phyloP scores from a whole-genome alignment of 345 rosid genomes.

The Carallia pectinifolia region DNA sequence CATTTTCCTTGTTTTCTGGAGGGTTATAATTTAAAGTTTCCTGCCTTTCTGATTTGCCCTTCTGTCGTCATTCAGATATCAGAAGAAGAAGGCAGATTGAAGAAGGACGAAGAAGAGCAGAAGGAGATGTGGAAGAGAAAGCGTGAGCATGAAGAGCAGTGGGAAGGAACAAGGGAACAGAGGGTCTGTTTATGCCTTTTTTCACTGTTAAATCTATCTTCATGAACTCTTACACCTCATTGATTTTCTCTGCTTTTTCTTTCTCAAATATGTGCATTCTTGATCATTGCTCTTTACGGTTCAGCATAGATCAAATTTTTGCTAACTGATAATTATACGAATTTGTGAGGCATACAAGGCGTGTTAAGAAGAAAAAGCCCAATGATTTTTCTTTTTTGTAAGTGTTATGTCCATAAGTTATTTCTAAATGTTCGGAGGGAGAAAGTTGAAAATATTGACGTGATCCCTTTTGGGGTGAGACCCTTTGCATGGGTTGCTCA shows the following conservation, averaged over 20 bases:
- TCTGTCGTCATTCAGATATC: constrained; percentile 60
- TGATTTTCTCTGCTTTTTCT: background rate
- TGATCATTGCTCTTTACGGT: background rate
- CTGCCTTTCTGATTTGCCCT: background rate
- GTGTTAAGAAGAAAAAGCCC: too few relatives aligned
- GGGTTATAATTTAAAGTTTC: constrained; percentile 8
- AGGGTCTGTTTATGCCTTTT: constrained; percentile 50
- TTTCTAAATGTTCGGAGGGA: background rate
- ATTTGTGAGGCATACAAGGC: background rate
- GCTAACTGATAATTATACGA: background rate
- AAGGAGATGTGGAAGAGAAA: constrained; percentile 96
- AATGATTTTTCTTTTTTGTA: too few relatives aligned
- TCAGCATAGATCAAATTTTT: background rate
- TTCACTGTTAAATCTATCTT: background rate
- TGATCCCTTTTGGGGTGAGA: background rate
- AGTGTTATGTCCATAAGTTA: too few relatives aligned
- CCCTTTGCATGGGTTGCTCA: background rate
- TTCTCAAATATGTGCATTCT: background rate
- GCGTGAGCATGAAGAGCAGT: constrained; percentile 97
- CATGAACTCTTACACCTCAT: background rate
- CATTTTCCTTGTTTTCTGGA: constrained; percentile 10
- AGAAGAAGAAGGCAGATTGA: constrained; percentile 97
- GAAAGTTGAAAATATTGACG: background rate
- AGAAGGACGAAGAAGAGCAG: constrained; percentile 96
- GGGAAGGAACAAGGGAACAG: constrained; percentile 98